Conservation (phyloP, 805 yeast genomes). For the Ogataea dorogensis region DNA sequence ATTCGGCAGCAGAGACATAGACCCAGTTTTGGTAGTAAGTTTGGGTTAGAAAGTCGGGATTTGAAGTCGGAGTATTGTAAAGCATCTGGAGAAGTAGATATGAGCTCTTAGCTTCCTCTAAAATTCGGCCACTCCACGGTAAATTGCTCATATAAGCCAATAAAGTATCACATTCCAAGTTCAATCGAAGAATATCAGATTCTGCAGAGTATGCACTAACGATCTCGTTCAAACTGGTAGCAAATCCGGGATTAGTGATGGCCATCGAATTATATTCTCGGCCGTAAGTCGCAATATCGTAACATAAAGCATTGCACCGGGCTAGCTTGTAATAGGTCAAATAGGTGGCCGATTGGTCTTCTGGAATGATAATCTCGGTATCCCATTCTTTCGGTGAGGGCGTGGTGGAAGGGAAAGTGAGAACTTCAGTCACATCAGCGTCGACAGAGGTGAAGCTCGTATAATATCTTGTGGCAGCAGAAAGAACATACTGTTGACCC, state of each 20-base stretch:
- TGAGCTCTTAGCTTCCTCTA: constrained; percentile 10
- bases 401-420: constrained; percentile 2
- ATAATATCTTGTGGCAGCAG: constrained; percentile 5
- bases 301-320: constrained; percentile 11
- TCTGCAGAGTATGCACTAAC: constrained; percentile 4
- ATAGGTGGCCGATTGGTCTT: constrained; percentile 3
- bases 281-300: constrained; percentile 11
- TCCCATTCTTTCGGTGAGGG: constrained; percentile 4
- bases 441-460: constrained; percentile 9
- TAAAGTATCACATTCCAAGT: constrained; percentile 9
- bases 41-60: constrained; percentile 5
- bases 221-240: constrained; percentile 3
- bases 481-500: constrained; percentile 4
- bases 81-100: constrained; percentile 8
- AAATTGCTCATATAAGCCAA: constrained; percentile 6
- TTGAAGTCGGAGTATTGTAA: constrained; percentile 2
- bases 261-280: constrained; percentile 10
- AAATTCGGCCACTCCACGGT: constrained; percentile 11
- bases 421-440: neutral
- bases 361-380: constrained; percentile 12
- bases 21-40: constrained; percentile 12
- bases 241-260: constrained; percentile 9
- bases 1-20: constrained; percentile 3
- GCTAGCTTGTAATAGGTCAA: constrained; percentile 10
- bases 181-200: constrained; percentile 4